These are phyloP conservation scores for Nitzschia sp. DNA, from an alignment of 108 stramenopile species.

Conservation along the genomic window DNA sequence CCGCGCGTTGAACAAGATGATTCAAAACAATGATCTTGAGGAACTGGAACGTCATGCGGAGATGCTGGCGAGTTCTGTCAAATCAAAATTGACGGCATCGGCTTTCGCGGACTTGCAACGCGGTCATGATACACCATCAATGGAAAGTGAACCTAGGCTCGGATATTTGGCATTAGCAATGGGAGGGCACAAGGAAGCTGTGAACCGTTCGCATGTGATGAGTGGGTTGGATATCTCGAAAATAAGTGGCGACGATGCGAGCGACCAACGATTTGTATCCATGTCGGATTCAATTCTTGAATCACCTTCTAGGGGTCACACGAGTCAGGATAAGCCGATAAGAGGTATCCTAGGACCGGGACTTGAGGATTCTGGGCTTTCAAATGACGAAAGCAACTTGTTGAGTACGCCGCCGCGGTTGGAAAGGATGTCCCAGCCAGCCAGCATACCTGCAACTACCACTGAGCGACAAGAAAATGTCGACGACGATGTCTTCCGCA, in stretches of 20 bases:
- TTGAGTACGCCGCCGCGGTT: no score
- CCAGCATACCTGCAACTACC: neutral
- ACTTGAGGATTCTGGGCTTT: neutral
- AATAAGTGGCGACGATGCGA: slow-evolving; percentile 1
- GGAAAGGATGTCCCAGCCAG: no score
- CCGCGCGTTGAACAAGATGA: slow-evolving; percentile 1
- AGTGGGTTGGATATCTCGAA: slow-evolving; percentile 13
- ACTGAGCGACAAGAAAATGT: neutral
- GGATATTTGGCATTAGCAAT: slow-evolving; percentile 8
- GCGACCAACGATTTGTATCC: slow-evolving; percentile 12
- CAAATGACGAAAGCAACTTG: neutral
- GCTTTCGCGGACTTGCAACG: slow-evolving; percentile 2
- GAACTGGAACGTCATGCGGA: slow-evolving; percentile 4
- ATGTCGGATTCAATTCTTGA: slow-evolving; percentile 18
- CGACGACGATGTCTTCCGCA: neutral
- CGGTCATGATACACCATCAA: neutral
- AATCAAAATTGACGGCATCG: slow-evolving; percentile 5
- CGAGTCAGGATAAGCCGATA: neutral
- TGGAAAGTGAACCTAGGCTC: neutral
- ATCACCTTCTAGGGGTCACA: neutral
- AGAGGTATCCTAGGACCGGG: neutral
- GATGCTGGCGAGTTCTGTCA: neutral
- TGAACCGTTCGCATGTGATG: neutral
- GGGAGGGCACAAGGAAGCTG: slow-evolving; percentile 13
- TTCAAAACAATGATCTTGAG: slow-evolving; percentile 14